Conservation (phyloP, 768 basidiomycete species). For the Macrolepiota fuliginosa region DNA sequence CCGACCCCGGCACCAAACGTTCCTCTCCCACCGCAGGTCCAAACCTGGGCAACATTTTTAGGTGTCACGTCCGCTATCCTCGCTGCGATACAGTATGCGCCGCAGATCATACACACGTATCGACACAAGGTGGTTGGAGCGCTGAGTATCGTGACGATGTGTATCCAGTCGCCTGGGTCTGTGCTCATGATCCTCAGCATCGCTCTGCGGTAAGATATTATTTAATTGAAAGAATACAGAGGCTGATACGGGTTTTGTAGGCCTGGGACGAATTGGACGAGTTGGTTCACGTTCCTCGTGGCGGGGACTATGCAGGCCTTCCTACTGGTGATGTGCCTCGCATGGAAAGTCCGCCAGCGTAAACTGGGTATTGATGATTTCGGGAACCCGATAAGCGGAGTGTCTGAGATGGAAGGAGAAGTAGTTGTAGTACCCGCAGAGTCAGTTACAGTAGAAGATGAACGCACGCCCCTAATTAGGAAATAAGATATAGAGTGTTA, state of each 20-base stretch:
- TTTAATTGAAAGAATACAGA: neutral
- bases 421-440: neutral
- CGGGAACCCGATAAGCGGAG: constrained; percentile 48
- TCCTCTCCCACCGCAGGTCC: constrained; percentile 30
- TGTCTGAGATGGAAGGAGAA: neutral
- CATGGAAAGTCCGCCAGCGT: constrained; percentile 80
- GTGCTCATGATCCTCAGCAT: constrained; percentile 85
- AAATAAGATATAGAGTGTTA: neutral
- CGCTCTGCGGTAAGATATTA: constrained; percentile 49
- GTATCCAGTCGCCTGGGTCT: constrained; percentile 89
- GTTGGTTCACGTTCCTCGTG: constrained; percentile 80
- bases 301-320: constrained; percentile 82
- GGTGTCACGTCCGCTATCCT: constrained; percentile 79
- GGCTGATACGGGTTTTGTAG: constrained; percentile 28
- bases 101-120: constrained; percentile 84
- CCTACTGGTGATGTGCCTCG: constrained; percentile 81
- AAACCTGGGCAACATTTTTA: constrained; percentile 79
- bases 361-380: constrained; percentile 85
- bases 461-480: constrained; percentile 9
- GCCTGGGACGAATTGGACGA: constrained; percentile 87
- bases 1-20: constrained; percentile 29
- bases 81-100: constrained; percentile 83
- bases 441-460: neutral
- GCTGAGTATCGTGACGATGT: constrained; percentile 93
- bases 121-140: constrained; percentile 81